These are phyloP conservation scores for Zangia roseola DNA, from an alignment of 768 basidiomycete species.

Conservation along the genomic window DNA sequence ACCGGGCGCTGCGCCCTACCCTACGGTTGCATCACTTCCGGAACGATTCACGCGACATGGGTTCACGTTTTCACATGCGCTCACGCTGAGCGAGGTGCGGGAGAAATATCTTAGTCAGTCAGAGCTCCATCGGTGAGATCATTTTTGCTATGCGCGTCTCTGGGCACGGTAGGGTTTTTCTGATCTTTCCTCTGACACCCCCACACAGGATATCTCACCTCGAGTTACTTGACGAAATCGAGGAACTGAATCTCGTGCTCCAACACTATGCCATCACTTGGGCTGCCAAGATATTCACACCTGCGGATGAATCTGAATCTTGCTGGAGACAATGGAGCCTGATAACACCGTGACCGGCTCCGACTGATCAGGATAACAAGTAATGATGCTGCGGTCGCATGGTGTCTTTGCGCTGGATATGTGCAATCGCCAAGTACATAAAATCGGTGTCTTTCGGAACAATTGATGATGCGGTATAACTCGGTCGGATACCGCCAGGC, in stretches of 20 bases:
- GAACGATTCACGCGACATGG: slow-evolving; percentile 57
- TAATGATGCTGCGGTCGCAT: too few relatives aligned
- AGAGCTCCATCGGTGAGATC: slow-evolving; percentile 58
- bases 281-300: slow-evolving; percentile 29
- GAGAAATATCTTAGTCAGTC: slow-evolving; percentile 41
- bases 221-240: slow-evolving; percentile 91
- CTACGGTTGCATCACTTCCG: slow-evolving; percentile 51
- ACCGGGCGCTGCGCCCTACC: slow-evolving; percentile 68
- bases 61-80: slow-evolving; percentile 53
- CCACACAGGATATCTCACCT: slow-evolving; percentile 64
- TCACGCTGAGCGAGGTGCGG: slow-evolving; percentile 72
- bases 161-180: not conserved
- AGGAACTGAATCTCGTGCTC: slow-evolving; percentile 89
- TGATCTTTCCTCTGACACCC: not conserved
- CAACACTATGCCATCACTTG: slow-evolving; percentile 89
- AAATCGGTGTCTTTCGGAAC: too few relatives aligned
- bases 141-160: not conserved
- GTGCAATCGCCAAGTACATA: too few relatives aligned
- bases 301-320: not conserved
- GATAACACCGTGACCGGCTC: too few relatives aligned
- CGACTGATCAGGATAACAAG: too few relatives aligned
- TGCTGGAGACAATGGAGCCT: slow-evolving; percentile 18
- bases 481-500: too few relatives aligned
- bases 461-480: too few relatives aligned
- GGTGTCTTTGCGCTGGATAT: too few relatives aligned